Evolutionary conservation across 129 eudicot species (phyloP).

Genomic region (Gnaphalium uliginosum): DNA sequence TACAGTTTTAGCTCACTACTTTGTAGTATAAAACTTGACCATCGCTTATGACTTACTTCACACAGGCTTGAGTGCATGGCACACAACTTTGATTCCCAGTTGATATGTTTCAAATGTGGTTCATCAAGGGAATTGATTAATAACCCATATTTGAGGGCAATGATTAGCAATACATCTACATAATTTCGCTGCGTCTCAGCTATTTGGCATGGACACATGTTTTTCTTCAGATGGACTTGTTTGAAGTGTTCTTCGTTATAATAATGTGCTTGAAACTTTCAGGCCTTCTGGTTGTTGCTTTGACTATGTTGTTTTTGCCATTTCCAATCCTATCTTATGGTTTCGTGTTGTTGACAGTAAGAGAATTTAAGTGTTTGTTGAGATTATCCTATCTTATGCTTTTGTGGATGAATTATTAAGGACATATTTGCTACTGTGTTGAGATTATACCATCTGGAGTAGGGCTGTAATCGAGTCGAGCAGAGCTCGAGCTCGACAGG

Average conservation of each 20-base stretch:
- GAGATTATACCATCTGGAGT: slow-evolving; percentile 15
- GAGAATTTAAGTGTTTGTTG: neutral
- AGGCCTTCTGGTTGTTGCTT: slow-evolving; percentile 12
- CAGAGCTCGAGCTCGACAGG: no score
- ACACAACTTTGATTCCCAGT: slow-evolving; percentile 21
- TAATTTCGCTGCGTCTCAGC: slow-evolving; percentile 20
- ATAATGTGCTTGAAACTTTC: neutral
- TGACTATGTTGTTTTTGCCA: slow-evolving; percentile 8
- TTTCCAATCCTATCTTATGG: neutral
- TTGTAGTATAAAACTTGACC: neutral
- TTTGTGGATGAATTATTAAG: slow-evolving; percentile 20
- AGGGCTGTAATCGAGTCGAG: no score
- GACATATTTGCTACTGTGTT: neutral
- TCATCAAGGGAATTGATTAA: slow-evolving; percentile 17
- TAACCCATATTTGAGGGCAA: neutral
- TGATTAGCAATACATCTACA: neutral
- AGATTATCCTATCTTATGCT: no score
- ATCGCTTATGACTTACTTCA: slow-evolving; percentile 8
- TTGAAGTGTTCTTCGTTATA: neutral
- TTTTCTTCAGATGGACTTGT: neutral
- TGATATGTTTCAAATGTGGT: slow-evolving; percentile 23
- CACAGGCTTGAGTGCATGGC: slow-evolving; percentile 27
- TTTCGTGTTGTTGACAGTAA: slow-evolving; percentile 16
- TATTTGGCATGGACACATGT: slow-evolving; percentile 14
- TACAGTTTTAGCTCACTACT: neutral